phyloP scores from a whole-genome alignment of 805 yeast species.

The Yarrowia alimentaria region DNA sequence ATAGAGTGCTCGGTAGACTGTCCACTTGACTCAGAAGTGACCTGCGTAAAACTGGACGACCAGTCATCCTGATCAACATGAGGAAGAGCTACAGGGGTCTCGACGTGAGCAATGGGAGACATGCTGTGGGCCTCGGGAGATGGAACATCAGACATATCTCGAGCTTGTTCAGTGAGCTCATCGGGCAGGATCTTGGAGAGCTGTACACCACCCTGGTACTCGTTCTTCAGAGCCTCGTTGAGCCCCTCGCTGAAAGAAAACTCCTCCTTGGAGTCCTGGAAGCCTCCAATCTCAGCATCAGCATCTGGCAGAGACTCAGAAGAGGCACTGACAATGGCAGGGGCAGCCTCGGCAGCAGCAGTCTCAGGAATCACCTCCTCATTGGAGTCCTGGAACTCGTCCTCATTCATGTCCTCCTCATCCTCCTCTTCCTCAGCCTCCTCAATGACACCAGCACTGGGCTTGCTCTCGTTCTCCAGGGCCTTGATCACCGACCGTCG shows the following conservation, averaged over 20 bases:
- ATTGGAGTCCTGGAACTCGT: not conserved
- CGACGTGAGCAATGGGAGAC: not conserved
- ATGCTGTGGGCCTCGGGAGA: conserved; percentile 3
- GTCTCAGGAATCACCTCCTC: not conserved
- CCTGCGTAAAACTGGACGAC: too few species aligned
- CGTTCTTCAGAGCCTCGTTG: conserved; percentile 19
- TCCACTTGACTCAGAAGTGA: not conserved
- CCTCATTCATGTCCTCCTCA: conserved; percentile 1
- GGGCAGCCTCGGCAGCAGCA: not conserved
- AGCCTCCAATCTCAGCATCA: not conserved
- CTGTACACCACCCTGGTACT: conserved; percentile 12
- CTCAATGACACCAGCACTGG: conserved; percentile 4
- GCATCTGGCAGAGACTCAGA: not conserved
- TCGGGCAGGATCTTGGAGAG: conserved; percentile 16
- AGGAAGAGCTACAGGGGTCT: conserved; percentile 18
- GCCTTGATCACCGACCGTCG: conserved; percentile 32
- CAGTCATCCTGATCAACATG: not conserved
- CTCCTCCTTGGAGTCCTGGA: conserved; percentile 24
- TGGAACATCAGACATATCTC: conserved; percentile 14
- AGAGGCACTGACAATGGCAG: not conserved
- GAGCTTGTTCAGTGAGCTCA: conserved; percentile 13
- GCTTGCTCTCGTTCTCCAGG: conserved; percentile 29
- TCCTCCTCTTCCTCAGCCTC: conserved; percentile 29
- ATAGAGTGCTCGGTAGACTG: too few species aligned
- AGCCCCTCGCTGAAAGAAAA: conserved; percentile 6